Conservation (phyloP, 2,329 filamentous ascomycete genomes). For the Graphiopsis chlorocephala region DNA sequence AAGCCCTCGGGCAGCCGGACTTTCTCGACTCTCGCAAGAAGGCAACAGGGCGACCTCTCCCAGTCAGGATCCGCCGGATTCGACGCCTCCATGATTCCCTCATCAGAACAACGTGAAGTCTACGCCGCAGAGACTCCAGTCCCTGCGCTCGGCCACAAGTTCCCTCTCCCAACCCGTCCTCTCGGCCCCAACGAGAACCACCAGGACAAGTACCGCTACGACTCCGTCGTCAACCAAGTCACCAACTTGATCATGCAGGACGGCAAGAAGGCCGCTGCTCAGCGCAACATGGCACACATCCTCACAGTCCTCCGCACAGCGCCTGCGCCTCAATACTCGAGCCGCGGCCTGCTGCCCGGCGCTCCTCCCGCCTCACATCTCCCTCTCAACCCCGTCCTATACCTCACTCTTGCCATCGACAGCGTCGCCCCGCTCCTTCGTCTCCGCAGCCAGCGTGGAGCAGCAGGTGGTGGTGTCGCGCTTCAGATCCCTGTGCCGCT, state of each 20-base stretch:
- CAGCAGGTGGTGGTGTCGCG: conserved; percentile 80
- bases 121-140: conserved; percentile 18
- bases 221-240: conserved; percentile 79
- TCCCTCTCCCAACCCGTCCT: conserved; percentile 66
- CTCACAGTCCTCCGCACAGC: conserved; percentile 81
- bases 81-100: conserved; percentile 29
- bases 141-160: conserved; percentile 65
- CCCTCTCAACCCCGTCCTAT: conserved; percentile 83
- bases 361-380: conserved; percentile 72
- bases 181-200: conserved; percentile 66
- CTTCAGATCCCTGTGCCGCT: conserved; percentile 82
- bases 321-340: conserved; percentile 70
- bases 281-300: conserved; percentile 84
- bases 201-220: conserved; percentile 58
- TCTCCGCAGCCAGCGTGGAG: conserved; percentile 71
- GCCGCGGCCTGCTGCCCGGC: conserved; percentile 70
- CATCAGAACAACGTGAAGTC: conserved; percentile 25
- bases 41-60: conserved; percentile 8
- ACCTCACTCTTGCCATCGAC: conserved; percentile 87
- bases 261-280: conserved; percentile 86
- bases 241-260: conserved; percentile 88
- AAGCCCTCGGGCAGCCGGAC: conserved; percentile 45
- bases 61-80: conserved; percentile 17
- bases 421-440: conserved; percentile 86
- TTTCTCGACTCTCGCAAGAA: conserved; percentile 54